phyloP scores from a whole-genome alignment of 108 stramenopile genomes.

The Nannochloropsis gaditana region DNA sequence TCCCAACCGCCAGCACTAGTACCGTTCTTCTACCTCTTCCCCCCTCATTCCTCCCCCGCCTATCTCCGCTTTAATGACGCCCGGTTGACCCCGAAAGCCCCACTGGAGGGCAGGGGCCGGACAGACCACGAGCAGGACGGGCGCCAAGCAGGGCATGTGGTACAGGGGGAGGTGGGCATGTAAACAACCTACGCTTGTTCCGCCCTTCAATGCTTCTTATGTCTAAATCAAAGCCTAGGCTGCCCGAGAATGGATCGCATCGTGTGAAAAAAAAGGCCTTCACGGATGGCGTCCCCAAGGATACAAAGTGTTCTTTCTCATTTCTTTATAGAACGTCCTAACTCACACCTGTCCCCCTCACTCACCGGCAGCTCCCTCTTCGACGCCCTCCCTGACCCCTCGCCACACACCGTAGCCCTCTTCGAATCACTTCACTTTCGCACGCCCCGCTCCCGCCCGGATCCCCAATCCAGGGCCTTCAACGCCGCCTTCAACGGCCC shows the following conservation, averaged over 20 bases:
- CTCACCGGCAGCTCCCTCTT: no score
- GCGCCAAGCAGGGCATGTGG: no score
- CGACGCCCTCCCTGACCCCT: neutral
- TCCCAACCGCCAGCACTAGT: neutral
- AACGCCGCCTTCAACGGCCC: constrained; percentile 37
- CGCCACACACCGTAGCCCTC: neutral
- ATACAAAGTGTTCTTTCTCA: no score
- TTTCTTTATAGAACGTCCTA: no score
- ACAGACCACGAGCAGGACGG: neutral
- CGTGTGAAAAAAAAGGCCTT: no score
- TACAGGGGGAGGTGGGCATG: no score
- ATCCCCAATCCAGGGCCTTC: constrained; percentile 44
- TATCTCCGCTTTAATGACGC: neutral
- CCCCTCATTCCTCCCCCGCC: neutral
- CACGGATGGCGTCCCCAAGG: no score
- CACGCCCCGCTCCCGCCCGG: constrained; percentile 34
- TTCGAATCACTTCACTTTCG: constrained; percentile 6
- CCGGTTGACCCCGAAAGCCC: neutral
- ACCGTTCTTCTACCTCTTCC: neutral
- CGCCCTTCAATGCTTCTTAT: no score
- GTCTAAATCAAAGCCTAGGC: no score
- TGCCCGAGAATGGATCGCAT: no score
- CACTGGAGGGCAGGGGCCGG: neutral
- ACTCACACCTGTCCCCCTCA: no score
- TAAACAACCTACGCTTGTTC: no score